Conservation (phyloP, 108 stramenopile genomes). For the Schizochytrium sp. region DNA sequence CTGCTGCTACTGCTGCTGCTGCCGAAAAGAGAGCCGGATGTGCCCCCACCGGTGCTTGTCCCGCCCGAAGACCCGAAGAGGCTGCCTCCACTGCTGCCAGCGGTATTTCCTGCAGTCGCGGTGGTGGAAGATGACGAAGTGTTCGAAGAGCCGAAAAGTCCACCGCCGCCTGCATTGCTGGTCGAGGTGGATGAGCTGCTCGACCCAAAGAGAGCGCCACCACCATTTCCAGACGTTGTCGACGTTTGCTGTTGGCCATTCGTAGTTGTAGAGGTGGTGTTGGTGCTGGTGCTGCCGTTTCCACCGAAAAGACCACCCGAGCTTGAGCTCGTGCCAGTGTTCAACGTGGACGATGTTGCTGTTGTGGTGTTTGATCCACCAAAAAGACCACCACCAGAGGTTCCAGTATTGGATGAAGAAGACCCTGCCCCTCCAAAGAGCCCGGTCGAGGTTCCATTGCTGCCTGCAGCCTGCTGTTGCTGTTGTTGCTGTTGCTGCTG, state of each 20-base stretch:
- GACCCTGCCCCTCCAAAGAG: not conserved
- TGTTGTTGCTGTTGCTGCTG: not conserved
- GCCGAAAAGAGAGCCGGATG: too few species aligned
- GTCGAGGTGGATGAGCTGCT: not conserved
- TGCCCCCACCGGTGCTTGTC: too few species aligned
- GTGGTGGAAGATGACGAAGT: not conserved
- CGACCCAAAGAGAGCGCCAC: conserved; percentile 9
- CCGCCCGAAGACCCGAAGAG: too few species aligned
- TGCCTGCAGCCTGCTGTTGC: not conserved
- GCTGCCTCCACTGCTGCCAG: too few species aligned
- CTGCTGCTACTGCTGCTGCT: too few species aligned
- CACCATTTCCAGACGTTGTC: not conserved
- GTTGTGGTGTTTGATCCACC: not conserved
- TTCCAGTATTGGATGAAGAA: not conserved
- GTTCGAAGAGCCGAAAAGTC: not conserved
- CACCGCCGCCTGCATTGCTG: not conserved
- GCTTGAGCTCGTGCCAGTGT: not conserved
- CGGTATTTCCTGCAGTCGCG: too few species aligned
- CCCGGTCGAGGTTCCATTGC: not conserved
- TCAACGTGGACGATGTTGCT: not conserved
- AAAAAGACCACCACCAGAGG: not conserved
- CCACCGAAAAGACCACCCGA: not conserved
- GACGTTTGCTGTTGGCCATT: too few species aligned
- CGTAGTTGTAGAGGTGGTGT: not conserved
- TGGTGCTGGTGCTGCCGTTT: not conserved